Evolutionary conservation across 768 basidiomycete genomes (phyloP).

Genomic region (Lentinula edodes): DNA sequence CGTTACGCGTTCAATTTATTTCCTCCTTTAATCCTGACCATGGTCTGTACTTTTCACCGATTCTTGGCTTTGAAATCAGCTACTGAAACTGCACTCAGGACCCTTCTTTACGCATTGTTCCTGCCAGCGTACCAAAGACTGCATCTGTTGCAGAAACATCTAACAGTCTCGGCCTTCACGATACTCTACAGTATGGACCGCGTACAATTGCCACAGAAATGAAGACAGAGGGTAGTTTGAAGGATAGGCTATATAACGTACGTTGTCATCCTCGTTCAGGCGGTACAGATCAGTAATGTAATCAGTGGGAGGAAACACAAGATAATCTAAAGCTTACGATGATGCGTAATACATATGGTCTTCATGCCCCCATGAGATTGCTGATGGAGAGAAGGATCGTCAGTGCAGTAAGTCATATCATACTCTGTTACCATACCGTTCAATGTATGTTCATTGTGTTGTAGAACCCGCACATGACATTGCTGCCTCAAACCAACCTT

Average conservation of each 20-base stretch:
- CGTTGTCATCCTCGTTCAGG: conserved; percentile 15
- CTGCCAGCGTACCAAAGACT: conserved; percentile 44
- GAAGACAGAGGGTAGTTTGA: conserved; percentile 54
- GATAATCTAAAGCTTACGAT: conserved; percentile 81
- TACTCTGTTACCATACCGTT: background rate
- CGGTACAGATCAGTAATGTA: background rate
- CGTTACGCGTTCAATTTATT: conserved; percentile 19
- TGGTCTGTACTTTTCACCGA: background rate
- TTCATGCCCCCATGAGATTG: conserved; percentile 83
- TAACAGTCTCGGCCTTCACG: conserved; percentile 79
- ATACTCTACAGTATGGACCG: conserved; percentile 81
- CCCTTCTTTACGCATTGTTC: conserved; percentile 60
- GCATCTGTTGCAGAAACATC: conserved; percentile 65
- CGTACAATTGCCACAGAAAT: conserved; percentile 75
- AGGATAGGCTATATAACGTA: conserved; percentile 74
- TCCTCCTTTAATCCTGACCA: background rate
- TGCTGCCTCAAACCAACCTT: conserved; percentile 65
- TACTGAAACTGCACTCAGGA: conserved; percentile 21
- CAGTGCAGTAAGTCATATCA: conserved; percentile 46
- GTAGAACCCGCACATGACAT: conserved; percentile 66
- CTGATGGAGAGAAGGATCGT: conserved; percentile 95
- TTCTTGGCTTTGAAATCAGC: background rate
- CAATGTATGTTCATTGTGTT: conserved; percentile 1
- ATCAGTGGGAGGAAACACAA: conserved; percentile 92
- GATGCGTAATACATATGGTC: conserved; percentile 77